Conservation (phyloP, 164 flowering plant species). For the Nymphaea colorata region DNA sequence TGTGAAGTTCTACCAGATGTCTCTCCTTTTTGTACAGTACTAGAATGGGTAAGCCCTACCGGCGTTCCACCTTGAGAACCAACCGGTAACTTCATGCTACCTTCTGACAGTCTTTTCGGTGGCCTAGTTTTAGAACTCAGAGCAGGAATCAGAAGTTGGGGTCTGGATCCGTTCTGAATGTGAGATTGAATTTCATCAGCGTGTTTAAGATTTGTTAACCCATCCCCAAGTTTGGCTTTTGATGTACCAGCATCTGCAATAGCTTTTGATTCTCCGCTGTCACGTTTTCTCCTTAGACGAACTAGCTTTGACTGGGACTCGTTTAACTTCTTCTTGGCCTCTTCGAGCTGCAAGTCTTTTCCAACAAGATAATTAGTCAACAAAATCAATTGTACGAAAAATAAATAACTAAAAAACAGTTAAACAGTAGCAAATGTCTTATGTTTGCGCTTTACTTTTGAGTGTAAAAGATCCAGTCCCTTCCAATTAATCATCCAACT, state of each 20-base stretch:
- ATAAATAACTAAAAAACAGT: no score
- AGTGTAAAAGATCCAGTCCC: no score
- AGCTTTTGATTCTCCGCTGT: slow-evolving; percentile 15
- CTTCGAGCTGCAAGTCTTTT: slow-evolving; percentile 50
- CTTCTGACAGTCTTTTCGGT: slow-evolving; percentile 18
- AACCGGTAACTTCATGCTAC: slow-evolving; percentile 16
- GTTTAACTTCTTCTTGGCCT: slow-evolving; percentile 51
- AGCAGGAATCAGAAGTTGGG: slow-evolving; percentile 57
- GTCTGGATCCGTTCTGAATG: slow-evolving; percentile 23
- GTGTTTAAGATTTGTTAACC: slow-evolving; percentile 19
- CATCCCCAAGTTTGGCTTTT: slow-evolving; percentile 22
- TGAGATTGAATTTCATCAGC: slow-evolving; percentile 16
- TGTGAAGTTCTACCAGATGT: slow-evolving; percentile 15
- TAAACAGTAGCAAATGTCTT: no score
- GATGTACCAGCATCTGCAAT: slow-evolving; percentile 12
- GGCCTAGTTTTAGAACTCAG: slow-evolving; percentile 30
- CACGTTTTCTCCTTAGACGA: slow-evolving; percentile 32
- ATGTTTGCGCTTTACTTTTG: no score
- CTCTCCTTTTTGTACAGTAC: slow-evolving; percentile 14
- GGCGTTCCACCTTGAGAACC: slow-evolving; percentile 8
- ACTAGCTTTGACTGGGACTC: slow-evolving; percentile 51
- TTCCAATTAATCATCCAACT: no score
- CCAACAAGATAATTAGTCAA: slow-evolving; percentile 8
- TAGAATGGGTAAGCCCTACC: not conserved
- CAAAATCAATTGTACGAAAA: no score